These are phyloP conservation scores for Rhizopogon vinicolor DNA, from an alignment of 768 basidiomycete genomes.

Conservation along the genomic window DNA sequence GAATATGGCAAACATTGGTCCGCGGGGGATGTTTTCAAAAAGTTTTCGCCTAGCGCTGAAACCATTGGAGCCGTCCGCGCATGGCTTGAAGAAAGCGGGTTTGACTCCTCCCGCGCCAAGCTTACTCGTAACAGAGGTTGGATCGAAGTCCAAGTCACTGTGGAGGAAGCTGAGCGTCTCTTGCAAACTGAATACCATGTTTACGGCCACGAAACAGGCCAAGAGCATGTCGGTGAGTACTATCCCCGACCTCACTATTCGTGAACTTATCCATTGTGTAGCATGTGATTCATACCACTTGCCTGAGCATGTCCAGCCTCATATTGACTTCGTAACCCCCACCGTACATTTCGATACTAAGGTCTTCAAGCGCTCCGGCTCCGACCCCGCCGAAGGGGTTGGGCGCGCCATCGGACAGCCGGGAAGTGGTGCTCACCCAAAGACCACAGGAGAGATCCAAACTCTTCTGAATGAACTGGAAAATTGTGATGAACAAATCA, in stretches of 20 bases:
- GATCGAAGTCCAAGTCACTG: slow-evolving; percentile 34
- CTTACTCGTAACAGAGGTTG: slow-evolving; percentile 36
- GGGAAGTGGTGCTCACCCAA: neutral
- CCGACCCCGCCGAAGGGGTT: slow-evolving; percentile 15
- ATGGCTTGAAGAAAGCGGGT: slow-evolving; percentile 42
- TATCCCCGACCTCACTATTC: neutral
- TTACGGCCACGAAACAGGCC: slow-evolving; percentile 33
- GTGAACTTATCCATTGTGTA: slow-evolving; percentile 6
- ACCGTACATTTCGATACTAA: slow-evolving; percentile 32
- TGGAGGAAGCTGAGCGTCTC: slow-evolving; percentile 38
- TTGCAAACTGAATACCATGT: slow-evolving; percentile 41
- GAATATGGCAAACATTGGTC: slow-evolving; percentile 49
- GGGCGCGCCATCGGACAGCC: slow-evolving; percentile 2
- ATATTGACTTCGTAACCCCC: slow-evolving; percentile 36
- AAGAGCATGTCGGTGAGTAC: slow-evolving; percentile 33
- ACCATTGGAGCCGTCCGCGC: slow-evolving; percentile 35
- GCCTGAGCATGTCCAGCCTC: slow-evolving; percentile 29
- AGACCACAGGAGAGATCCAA: slow-evolving; percentile 11
- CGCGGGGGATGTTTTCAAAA: slow-evolving; percentile 35
- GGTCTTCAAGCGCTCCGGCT: slow-evolving; percentile 19
- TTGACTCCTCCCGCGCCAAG: slow-evolving; percentile 32
- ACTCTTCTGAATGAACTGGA: slow-evolving; percentile 14
- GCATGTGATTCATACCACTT: slow-evolving; percentile 32
- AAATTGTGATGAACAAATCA: slow-evolving; percentile 28
- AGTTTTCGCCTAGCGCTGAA: slow-evolving; percentile 41